Conservation (phyloP, 345 rosid genomes). For the Eucalyptus tenuipes region DNA sequence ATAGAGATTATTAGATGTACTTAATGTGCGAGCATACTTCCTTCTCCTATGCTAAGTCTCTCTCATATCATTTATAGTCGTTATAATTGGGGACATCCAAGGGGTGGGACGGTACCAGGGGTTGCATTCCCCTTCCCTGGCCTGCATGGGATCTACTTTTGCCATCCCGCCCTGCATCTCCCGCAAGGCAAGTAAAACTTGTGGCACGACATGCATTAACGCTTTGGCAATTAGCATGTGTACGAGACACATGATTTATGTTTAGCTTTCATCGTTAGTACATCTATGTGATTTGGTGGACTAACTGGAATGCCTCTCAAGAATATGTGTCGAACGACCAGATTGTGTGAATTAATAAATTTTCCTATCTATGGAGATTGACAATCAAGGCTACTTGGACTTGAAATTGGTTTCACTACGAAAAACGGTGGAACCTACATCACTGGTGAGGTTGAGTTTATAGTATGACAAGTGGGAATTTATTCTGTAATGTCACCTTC, state of each 20-base stretch:
- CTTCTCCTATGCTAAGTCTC: neutral
- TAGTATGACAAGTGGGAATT: neutral
- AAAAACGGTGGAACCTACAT: neutral
- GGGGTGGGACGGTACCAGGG: neutral
- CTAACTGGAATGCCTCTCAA: neutral
- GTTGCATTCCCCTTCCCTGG: neutral
- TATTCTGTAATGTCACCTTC: neutral
- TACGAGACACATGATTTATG: neutral
- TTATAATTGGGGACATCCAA: neutral
- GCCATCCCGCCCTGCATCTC: neutral
- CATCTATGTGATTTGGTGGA: neutral
- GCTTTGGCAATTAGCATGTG: neutral
- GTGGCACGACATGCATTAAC: neutral
- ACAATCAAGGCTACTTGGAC: neutral
- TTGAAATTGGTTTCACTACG: neutral
- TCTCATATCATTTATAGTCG: neutral
- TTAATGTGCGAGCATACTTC: neutral
- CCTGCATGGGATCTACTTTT: neutral
- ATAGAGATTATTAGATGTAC: neutral
- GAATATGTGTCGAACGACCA: neutral
- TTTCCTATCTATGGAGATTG: neutral
- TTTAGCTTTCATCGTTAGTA: neutral
- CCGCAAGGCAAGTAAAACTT: neutral
- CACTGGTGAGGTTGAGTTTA: neutral
- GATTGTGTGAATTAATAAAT: neutral